Evolutionary conservation across 768 basidiomycete genomes (phyloP).

Genomic region (Strobilomyces echinocephalus): DNA sequence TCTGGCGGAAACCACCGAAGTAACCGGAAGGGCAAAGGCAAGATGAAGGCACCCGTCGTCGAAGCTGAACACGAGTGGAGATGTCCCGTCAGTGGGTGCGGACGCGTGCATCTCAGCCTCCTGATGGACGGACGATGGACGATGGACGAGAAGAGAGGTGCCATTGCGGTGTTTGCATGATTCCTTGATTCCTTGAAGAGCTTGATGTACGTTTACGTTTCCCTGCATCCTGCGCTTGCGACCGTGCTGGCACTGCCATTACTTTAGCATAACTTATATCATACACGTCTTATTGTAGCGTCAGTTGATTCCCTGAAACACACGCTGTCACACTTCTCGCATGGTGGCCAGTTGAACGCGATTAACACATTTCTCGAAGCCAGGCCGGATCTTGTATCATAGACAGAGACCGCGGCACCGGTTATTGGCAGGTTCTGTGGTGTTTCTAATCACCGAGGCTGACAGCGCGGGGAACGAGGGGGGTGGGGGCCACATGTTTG

Average conservation of each 20-base stretch:
- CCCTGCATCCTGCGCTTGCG: background rate
- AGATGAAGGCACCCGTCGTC: slow-evolving; percentile 31
- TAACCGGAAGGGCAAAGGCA: slow-evolving; percentile 33
- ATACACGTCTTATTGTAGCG: slow-evolving; percentile 15
- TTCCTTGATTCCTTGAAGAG: slow-evolving; percentile 1
- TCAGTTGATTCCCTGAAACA: background rate
- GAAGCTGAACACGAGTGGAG: slow-evolving; percentile 54
- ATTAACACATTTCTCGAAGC: background rate
- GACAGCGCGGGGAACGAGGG: background rate
- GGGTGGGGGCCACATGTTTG: slow-evolving; percentile 13
- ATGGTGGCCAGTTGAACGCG: background rate
- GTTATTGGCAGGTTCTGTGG: background rate
- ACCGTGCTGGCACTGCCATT: background rate
- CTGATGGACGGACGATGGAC: slow-evolving; percentile 56
- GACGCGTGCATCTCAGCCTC: slow-evolving; percentile 50
- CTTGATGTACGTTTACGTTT: slow-evolving; percentile 16
- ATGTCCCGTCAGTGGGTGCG: slow-evolving; percentile 63
- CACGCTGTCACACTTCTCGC: background rate
- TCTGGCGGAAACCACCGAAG: slow-evolving; percentile 5
- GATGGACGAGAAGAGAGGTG: slow-evolving; percentile 45
- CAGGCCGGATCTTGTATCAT: background rate
- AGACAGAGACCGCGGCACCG: background rate
- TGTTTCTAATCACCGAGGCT: slow-evolving; percentile 8
- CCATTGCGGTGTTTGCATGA: slow-evolving; percentile 39
- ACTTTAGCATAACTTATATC: slow-evolving; percentile 14